phyloP scores from a whole-genome alignment of 768 basidiomycete species.

The Psilocybe azurescens region DNA sequence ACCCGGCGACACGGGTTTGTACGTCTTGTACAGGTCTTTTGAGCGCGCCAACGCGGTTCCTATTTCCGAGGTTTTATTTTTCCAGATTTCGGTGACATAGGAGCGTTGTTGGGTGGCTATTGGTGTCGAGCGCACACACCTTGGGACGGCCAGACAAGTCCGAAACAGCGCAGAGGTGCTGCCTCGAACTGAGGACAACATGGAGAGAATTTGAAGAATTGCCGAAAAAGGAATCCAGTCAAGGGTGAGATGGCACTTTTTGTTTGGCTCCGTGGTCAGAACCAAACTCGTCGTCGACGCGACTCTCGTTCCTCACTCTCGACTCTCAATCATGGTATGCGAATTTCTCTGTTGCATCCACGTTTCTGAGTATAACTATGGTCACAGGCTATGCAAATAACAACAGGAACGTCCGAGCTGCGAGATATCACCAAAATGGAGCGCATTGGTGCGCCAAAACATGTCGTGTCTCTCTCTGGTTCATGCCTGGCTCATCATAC shows the following conservation, averaged over 20 bases:
- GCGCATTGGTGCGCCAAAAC: conserved; percentile 69
- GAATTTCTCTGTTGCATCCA: background rate
- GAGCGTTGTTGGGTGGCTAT: conserved; percentile 21
- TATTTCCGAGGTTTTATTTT: conserved; percentile 40
- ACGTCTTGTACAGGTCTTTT: conserved; percentile 77
- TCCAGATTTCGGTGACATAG: conserved; percentile 47
- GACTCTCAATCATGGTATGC: conserved; percentile 25
- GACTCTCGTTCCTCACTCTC: conserved; percentile 12
- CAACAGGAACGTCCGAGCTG: conserved; percentile 78
- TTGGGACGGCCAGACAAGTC: conserved; percentile 31
- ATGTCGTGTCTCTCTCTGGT: conserved; percentile 7
- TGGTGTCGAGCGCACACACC: conserved; percentile 20
- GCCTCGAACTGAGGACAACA: conserved; percentile 51
- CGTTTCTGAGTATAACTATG: background rate
- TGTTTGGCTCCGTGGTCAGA: conserved; percentile 25
- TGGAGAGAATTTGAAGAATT: conserved; percentile 26
- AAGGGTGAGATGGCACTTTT: conserved; percentile 11
- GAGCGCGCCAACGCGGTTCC: conserved; percentile 53
- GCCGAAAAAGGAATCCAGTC: conserved; percentile 28
- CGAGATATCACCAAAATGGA: conserved; percentile 93
- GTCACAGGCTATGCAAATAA: conserved; percentile 67
- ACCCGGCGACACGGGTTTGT: conserved; percentile 87
- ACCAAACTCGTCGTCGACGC: conserved; percentile 22
- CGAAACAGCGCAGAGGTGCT: conserved; percentile 44
- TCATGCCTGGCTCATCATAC: background rate